phyloP scores from a whole-genome alignment of 2,329 filamentous ascomycete genomes.

The Apiospora koreana region DNA sequence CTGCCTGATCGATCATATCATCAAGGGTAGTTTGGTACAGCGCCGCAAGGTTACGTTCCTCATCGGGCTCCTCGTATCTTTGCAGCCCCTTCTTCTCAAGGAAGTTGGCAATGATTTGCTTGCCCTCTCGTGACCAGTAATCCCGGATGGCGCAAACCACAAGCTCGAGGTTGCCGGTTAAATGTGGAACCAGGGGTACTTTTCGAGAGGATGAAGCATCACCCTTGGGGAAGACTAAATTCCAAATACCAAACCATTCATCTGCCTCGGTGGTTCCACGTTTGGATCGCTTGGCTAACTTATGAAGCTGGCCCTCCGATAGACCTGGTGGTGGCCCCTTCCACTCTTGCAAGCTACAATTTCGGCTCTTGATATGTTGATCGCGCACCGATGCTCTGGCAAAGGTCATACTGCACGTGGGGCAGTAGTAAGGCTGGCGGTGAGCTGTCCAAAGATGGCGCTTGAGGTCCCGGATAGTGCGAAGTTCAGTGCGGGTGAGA shows the following conservation, averaged over 20 bases:
- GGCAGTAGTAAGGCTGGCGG: neutral
- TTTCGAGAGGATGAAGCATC: neutral
- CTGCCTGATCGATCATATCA: neutral
- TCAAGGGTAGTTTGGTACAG: neutral
- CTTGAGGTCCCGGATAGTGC: neutral
- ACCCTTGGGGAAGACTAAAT: neutral
- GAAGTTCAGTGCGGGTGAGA: neutral
- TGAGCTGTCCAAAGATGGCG: neutral
- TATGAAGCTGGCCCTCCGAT: neutral
- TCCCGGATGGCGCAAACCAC: neutral
- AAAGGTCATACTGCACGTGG: neutral
- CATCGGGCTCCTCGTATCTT: neutral
- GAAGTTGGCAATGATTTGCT: neutral
- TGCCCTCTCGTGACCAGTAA: neutral
- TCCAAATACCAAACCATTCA: neutral
- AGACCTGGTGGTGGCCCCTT: neutral
- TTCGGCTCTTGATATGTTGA: neutral
- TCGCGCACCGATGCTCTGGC: neutral
- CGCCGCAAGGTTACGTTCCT: neutral
- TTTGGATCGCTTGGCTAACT: neutral
- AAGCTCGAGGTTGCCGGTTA: neutral
- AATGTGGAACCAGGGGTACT: neutral
- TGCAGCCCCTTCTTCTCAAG: neutral
- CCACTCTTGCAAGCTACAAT: neutral
- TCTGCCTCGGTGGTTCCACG: neutral